Evolutionary conservation across 306 rosid genomes (phyloP).

Genomic region (Hippophae rhamnoides): DNA sequence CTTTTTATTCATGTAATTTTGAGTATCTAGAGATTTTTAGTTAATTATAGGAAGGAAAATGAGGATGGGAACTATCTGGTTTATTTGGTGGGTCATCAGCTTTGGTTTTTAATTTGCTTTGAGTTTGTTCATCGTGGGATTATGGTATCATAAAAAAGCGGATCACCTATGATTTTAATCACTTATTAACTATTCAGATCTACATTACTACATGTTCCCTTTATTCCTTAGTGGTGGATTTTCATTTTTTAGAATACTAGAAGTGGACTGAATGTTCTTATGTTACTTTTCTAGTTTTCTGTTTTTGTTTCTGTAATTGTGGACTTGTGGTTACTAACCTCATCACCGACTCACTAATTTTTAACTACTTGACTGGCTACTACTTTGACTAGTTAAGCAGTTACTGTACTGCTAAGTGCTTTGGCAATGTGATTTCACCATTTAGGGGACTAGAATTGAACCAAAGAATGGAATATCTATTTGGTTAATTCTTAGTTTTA

Average conservation of each 20-base stretch:
- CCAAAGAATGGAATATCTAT: no score
- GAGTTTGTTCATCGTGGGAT: slow-evolving; percentile 8
- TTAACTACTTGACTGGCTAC: slow-evolving; percentile 1
- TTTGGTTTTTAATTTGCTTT: slow-evolving; percentile 14
- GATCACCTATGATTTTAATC: slow-evolving; percentile 12
- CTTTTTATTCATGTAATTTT: no score
- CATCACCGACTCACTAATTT: background rate
- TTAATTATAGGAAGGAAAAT: slow-evolving; percentile 7
- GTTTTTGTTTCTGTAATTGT: background rate
- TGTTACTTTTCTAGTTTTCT: slow-evolving; percentile 2
- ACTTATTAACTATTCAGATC: slow-evolving; percentile 12
- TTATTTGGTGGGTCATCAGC: slow-evolving; percentile 33
- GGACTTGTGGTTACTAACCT: no score
- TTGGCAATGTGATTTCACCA: background rate
- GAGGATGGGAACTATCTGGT: slow-evolving; percentile 36
- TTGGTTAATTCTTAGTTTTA: no score
- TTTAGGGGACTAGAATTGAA: background rate
- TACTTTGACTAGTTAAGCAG: background rate
- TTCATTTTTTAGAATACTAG: background rate
- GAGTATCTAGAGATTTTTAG: background rate
- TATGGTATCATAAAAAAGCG: slow-evolving; percentile 12
- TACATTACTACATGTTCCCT: background rate
- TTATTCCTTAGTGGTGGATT: background rate
- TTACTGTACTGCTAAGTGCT: background rate
- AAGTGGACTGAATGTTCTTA: slow-evolving; percentile 18